Evolutionary conservation across 495 filamentous ascomycete genomes (phyloP).

Genomic region (Daldinia concentrica): DNA sequence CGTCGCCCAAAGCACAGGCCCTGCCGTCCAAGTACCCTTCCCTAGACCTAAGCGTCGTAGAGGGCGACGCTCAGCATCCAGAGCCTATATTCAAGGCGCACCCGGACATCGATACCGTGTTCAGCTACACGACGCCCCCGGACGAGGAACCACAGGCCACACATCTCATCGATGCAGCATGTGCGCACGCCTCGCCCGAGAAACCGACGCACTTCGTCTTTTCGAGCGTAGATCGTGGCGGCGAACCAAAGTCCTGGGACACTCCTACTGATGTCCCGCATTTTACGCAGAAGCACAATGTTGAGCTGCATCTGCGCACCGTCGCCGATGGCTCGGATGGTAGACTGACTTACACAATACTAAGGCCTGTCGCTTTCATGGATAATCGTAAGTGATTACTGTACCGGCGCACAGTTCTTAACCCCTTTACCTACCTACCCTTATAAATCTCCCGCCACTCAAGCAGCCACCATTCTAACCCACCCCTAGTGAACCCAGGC

Average conservation of each 20-base stretch:
- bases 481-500: constrained; percentile 46
- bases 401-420: neutral
- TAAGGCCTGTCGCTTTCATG: constrained; percentile 71
- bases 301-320: constrained; percentile 68
- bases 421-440: neutral
- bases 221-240: constrained; percentile 73
- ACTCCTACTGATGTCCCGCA: constrained; percentile 70
- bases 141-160: constrained; percentile 70
- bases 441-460: neutral
- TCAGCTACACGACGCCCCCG: constrained; percentile 59
- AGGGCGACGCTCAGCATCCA: constrained; percentile 65
- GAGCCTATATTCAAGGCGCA: constrained; percentile 62
- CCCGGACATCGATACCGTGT: constrained; percentile 57
- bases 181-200: constrained; percentile 46
- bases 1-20: constrained; percentile 62
- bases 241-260: constrained; percentile 59
- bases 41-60: constrained; percentile 59
- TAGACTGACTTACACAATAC: constrained; percentile 61
- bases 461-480: constrained; percentile 45
- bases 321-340: constrained; percentile 47
- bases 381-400: constrained; percentile 58
- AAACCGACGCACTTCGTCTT: constrained; percentile 66
- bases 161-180: constrained; percentile 65
- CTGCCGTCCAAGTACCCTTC: constrained; percentile 50
- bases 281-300: constrained; percentile 70